Conservation (phyloP, 2,329 filamentous ascomycete species). For the Botrytis porri region DNA sequence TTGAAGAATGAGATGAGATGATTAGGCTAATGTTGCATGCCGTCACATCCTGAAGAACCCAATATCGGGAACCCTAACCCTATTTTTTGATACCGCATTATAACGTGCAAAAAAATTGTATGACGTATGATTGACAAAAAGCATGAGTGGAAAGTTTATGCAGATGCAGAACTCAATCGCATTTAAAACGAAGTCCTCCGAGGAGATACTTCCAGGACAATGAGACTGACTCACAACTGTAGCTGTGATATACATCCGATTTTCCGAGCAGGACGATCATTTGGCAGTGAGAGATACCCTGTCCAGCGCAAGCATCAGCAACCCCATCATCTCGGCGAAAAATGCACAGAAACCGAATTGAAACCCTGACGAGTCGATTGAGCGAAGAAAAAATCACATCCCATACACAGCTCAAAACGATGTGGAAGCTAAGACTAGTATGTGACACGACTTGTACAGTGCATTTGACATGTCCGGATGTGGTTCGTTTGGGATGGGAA, state of each 20-base stretch:
- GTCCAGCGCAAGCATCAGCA: not conserved
- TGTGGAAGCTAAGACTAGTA: not conserved
- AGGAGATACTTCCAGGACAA: not conserved
- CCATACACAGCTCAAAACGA: not conserved
- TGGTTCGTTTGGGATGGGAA: not conserved
- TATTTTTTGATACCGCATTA: not conserved
- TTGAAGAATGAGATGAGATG: not conserved
- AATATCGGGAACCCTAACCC: not conserved
- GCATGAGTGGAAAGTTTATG: not conserved
- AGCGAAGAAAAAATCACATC: not conserved
- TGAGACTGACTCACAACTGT: not conserved
- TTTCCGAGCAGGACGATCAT: not conserved
- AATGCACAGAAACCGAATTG: not conserved
- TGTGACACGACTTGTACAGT: not conserved
- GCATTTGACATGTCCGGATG: not conserved
- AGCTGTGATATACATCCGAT: not conserved
- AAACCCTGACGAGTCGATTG: not conserved
- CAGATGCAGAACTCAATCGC: not conserved
- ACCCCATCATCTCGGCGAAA: not conserved
- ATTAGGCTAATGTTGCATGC: not conserved
- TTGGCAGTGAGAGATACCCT: not conserved
- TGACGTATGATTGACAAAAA: not conserved
- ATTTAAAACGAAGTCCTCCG: not conserved
- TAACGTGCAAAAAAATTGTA: not conserved
- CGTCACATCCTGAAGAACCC: not conserved